Evolutionary conservation across 306 rosid genomes (phyloP).

Genomic region (Dryas alaskensis): DNA sequence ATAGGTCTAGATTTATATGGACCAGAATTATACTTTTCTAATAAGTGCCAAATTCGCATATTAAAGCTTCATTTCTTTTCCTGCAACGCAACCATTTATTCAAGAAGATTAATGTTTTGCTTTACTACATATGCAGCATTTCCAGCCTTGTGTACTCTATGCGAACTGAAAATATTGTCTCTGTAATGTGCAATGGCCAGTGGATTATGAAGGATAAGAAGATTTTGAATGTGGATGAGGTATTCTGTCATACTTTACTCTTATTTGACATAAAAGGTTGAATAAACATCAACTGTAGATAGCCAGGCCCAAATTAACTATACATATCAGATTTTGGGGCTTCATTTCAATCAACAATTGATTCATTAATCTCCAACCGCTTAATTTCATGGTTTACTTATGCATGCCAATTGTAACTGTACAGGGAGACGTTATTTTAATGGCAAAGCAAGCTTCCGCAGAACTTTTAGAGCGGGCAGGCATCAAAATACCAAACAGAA

Average conservation of each 20-base stretch:
- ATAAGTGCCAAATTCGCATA: too few relatives aligned
- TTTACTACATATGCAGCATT: constrained; percentile 49
- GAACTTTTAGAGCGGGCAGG: constrained; percentile 71
- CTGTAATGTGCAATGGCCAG: constrained; percentile 80
- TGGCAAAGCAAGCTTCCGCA: constrained; percentile 60
- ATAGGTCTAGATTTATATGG: neutral
- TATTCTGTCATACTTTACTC: constrained; percentile 29
- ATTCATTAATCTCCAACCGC: too few relatives aligned
- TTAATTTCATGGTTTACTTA: constrained; percentile 13
- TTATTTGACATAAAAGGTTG: neutral
- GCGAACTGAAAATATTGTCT: constrained; percentile 72
- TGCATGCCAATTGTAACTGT: constrained; percentile 5
- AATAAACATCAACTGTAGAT: neutral
- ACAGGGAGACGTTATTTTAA: constrained; percentile 60
- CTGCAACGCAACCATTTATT: neutral
- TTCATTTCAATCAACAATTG: too few relatives aligned
- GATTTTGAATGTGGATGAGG: constrained; percentile 68
- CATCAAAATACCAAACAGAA: constrained; percentile 56
- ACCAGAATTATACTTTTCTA: neutral
- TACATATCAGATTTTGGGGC: too few relatives aligned
- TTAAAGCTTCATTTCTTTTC: neutral
- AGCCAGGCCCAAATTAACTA: neutral
- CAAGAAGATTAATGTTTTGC: constrained; percentile 20
- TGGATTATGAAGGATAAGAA: constrained; percentile 91
- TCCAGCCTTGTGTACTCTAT: constrained; percentile 77